phyloP scores from a whole-genome alignment of 1,284 basidiomycete species.

The Cystobasidium pallidum region DNA sequence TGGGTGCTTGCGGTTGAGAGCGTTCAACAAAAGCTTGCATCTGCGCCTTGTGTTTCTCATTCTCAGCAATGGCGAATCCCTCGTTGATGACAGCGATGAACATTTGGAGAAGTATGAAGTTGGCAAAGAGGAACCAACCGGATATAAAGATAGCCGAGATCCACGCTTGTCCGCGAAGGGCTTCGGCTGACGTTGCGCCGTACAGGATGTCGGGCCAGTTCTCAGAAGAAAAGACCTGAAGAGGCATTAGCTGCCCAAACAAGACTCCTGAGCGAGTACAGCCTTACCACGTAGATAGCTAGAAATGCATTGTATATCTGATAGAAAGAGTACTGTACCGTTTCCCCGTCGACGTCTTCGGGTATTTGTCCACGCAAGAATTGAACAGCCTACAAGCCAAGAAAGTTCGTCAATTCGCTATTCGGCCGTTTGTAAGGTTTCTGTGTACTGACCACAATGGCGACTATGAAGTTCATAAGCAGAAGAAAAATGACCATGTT shows the following conservation, averaged over 20 bases:
- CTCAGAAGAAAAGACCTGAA: conserved; percentile 86
- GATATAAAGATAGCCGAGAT: conserved; percentile 76
- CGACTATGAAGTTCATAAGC: conserved; percentile 83
- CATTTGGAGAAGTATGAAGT: conserved; percentile 95
- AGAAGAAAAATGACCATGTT: conserved; percentile 95
- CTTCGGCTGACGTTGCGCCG: conserved; percentile 67
- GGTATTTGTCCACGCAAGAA: conserved; percentile 74
- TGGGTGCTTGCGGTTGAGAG: conserved; percentile 57
- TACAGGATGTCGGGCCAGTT: conserved; percentile 91
- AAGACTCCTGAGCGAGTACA: not conserved
- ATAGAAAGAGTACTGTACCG: conserved; percentile 75
- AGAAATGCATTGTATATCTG: conserved; percentile 86
- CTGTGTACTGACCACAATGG: conserved; percentile 61
- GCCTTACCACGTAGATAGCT: conserved; percentile 72
- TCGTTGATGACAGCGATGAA: conserved; percentile 99
- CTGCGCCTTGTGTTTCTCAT: conserved; percentile 76
- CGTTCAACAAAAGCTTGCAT: conserved; percentile 64
- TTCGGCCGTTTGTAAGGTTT: not conserved
- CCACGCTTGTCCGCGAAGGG: conserved; percentile 70
- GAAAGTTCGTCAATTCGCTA: not conserved
- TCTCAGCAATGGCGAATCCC: conserved; percentile 92
- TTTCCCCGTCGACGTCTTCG: conserved; percentile 56
- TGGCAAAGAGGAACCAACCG: conserved; percentile 89
- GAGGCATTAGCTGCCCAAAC: not conserved
- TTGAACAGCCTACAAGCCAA: conserved; percentile 55